Conservation (phyloP, 2,329 filamentous ascomycete genomes). For the Cercospora sojina region DNA sequence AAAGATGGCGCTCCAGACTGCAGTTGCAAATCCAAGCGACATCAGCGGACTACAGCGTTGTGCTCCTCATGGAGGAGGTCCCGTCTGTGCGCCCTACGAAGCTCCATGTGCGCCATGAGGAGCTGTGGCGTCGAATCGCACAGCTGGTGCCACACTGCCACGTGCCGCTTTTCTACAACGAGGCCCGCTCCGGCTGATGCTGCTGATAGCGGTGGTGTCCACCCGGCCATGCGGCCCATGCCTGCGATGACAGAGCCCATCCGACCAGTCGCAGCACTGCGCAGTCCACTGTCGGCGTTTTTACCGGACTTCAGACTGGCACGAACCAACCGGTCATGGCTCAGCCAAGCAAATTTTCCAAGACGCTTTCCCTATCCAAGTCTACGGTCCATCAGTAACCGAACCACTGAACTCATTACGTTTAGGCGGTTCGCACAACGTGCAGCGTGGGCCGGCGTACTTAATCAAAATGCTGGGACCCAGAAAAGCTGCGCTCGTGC, state of each 20-base stretch:
- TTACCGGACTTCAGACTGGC: background rate
- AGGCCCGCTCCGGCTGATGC: slow-evolving; percentile 8
- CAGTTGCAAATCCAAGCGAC: background rate
- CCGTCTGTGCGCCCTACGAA: slow-evolving; percentile 1
- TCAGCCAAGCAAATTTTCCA: slow-evolving; percentile 5
- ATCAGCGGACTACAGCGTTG: background rate
- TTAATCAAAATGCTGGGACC: slow-evolving; percentile 18
- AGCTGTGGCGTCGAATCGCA: background rate
- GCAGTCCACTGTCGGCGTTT: background rate
- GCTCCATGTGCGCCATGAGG: background rate
- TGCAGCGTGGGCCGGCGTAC: slow-evolving; percentile 13
- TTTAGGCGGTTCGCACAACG: slow-evolving; percentile 1
- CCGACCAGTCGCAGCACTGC: background rate
- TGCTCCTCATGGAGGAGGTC: background rate
- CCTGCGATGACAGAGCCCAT: background rate
- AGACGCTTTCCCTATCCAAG: slow-evolving; percentile 10
- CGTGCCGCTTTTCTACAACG: slow-evolving; percentile 8
- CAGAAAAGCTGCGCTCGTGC: slow-evolving; percentile 15
- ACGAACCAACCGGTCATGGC: background rate
- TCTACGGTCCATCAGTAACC: slow-evolving; percentile 10
- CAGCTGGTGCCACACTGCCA: background rate
- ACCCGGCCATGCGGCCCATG: background rate
- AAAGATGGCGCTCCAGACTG: background rate
- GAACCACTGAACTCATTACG: slow-evolving; percentile 10
- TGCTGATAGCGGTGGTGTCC: background rate